These are phyloP conservation scores for Gonapodya prolifera DNA, from an alignment of 192 early-diverging fungal species.

Conservation along the genomic window DNA sequence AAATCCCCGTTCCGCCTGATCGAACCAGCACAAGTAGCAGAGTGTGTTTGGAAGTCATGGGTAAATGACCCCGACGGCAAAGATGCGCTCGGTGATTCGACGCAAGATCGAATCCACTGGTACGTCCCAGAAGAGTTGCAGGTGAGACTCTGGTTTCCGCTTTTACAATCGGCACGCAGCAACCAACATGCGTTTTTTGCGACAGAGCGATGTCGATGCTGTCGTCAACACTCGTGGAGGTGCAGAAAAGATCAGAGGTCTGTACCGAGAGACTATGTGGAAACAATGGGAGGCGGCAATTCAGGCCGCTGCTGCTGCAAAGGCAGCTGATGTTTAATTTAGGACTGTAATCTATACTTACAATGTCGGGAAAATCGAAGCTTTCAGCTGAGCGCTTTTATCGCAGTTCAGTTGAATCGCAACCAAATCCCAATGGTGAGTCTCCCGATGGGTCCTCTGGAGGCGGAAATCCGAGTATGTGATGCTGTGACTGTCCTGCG, in stretches of 20 bases:
- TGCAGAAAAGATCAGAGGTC: background rate
- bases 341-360: no score
- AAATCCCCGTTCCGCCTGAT: background rate
- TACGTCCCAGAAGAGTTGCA: slow-evolving; percentile 2
- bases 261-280: background rate
- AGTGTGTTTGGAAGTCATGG: background rate
- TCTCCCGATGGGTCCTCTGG: no score
- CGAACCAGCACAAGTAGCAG: background rate
- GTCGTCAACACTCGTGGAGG: background rate
- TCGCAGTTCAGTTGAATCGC: no score
- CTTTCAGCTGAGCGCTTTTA: no score
- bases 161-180: background rate
- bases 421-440: no score
- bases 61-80: background rate
- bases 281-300: no score
- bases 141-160: background rate
- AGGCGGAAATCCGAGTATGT: no score
- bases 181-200: background rate
- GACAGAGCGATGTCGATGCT: background rate
- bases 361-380: no score
- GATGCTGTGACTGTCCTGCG: no score
- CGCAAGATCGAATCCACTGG: background rate
- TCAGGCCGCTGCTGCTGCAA: no score
- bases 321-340: no score
- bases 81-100: background rate